Base-by-base conservation (phyloP, 768 basidiomycete species). In the Naematelia aurantialba region DNA sequence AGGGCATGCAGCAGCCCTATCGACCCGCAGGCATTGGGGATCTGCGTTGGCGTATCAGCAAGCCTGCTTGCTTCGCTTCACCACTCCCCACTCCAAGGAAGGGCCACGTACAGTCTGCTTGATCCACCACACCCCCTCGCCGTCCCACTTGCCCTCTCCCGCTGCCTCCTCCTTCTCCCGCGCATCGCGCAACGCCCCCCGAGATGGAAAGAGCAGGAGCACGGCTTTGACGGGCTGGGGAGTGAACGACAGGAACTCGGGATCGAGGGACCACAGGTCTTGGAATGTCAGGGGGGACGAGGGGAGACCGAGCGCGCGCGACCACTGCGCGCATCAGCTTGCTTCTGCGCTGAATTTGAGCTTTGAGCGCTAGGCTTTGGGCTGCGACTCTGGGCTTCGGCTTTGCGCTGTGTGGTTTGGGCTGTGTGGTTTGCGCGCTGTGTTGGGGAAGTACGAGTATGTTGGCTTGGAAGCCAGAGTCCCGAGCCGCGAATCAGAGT, bases 1-100 rank as follows among this genome's bases (percentile, higher is more conserved):
- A 96, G 78, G 10, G 89, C 84, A 67, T 93, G 91, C 4, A 92
- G 81, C 17, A 92, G 80, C 0, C 86, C 90, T 73, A 93, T 91
- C 0, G 90, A 91, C 2, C 91, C 91, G 69, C 90, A 91, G 0
- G 90, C 89, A 67, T 91, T 91, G 3, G 80, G 75, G 57, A 90
- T 90, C 88, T 89, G 58, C 29, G n/a, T 17, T 25, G 14, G 24
- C 25, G 42, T 46, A 26, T 3, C 14, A 4, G 12, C n/a, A 26
- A 45, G 30, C 10, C 5, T n/a, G n/a, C n/a, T n/a, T n/a, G n/a
- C n/a, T n/a, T n/a, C n/a, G n/a, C n/a, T n/a, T n/a, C n/a, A n/a
- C n/a, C n/a, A n/a, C n/a, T n/a, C n/a, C n/a, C n/a, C n/a, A n/a
- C n/a, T n/a, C n/a, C n/a, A n/a, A n/a, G n/a, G n/a, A n/a, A n/a